A percentile compares a stretch with the other conserved stretches of the same genome.
Evolutionary conservation across 495 filamentous ascomycete species (phyloP).

Genomic region (Pyronema omphalodes): DNA sequence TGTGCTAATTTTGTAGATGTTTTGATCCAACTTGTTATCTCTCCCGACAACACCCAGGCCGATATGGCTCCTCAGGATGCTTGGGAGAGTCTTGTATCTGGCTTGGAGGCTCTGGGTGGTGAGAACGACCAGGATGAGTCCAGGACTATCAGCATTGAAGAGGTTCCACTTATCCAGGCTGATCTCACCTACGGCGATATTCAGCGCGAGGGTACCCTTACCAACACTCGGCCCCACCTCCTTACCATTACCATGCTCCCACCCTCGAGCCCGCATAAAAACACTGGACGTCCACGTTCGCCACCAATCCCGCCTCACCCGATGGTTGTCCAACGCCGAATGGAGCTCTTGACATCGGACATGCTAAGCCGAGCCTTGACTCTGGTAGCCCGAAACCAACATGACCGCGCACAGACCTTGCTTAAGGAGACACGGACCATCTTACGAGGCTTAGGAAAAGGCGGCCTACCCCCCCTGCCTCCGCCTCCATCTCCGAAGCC

Average conservation of each 20-base stretch:
- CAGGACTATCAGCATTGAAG: slow-evolving; percentile 70
- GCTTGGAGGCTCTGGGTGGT: slow-evolving; percentile 86
- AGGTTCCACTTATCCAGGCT: slow-evolving; percentile 88
- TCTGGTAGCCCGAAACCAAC: slow-evolving; percentile 74
- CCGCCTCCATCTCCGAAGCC: slow-evolving; percentile 22
- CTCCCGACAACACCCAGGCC: slow-evolving; percentile 69
- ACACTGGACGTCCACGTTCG: slow-evolving; percentile 38
- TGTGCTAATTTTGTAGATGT: slow-evolving; percentile 41
- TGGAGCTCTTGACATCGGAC: slow-evolving; percentile 95
- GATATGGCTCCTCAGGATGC: slow-evolving; percentile 81
- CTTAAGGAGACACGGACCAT: slow-evolving; percentile 88
- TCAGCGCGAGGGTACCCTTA: slow-evolving; percentile 71
- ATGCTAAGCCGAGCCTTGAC: slow-evolving; percentile 91
- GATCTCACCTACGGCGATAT: slow-evolving; percentile 90
- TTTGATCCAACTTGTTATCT: slow-evolving; percentile 83
- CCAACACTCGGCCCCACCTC: slow-evolving; percentile 76
- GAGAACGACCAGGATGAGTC: slow-evolving; percentile 74
- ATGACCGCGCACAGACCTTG: slow-evolving; percentile 82
- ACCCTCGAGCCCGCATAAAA: slow-evolving; percentile 42
- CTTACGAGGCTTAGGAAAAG: slow-evolving; percentile 87
- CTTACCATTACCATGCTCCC: slow-evolving; percentile 99
- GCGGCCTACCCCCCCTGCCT: slow-evolving; percentile 81
- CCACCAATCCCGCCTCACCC: slow-evolving; percentile 92
- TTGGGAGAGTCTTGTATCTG: slow-evolving; percentile 94
- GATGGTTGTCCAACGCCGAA: slow-evolving; percentile 84